Evolutionary conservation across 257 asterid genomes (phyloP), one percentile per base, ranked within the genome.

Genomic region (Haberlea rhodopensis): DNA sequence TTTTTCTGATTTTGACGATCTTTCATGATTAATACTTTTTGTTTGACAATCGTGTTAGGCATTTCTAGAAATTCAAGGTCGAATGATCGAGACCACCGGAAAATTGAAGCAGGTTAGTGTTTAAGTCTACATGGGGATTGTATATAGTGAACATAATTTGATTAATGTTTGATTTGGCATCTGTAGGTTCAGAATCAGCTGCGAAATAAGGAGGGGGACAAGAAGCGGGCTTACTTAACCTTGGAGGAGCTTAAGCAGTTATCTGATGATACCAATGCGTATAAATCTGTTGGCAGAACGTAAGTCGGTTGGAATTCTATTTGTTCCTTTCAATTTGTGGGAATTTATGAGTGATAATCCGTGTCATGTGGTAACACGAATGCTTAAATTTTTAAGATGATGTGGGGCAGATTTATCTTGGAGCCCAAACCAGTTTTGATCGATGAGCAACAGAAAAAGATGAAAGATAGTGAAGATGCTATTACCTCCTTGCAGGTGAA

Each of bases 141-240:
- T n/a, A n/a, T n/a, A n/a, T n/a, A n/a, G n/a, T n/a, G n/a, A n/a
- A n/a, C n/a, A n/a, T n/a, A n/a, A n/a, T n/a, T n/a, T n/a, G n/a
- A n/a, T n/a, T n/a, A n/a, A n/a, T n/a, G n/a, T n/a, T n/a, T n/a
- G n/a, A n/a, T n/a, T n/a, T n/a, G n/a, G n/a, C 22, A 18, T 49
- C 3, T 49, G 5, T 70, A 83, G 98, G 95, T 91, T 69, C 96
- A 87, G 79, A 74, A 7, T 73, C 98, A 91, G 85, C 71, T 87
- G 76, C 80, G 96, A 56, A 86, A 74, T 73, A 91, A 91, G 78
- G 98, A 89, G 75, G 83, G 71, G 23, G 98, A 87, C 31, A 91
- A 87, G 91, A 91, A 91, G 74, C 80, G 98, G 28, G 98, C 98
- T 63, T 91, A 87, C 74, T 79, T 88, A 60, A 91, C 96, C 2